Base-by-base conservation (phyloP, 805 yeast genomes). In the Soucietia sequanensis region DNA sequence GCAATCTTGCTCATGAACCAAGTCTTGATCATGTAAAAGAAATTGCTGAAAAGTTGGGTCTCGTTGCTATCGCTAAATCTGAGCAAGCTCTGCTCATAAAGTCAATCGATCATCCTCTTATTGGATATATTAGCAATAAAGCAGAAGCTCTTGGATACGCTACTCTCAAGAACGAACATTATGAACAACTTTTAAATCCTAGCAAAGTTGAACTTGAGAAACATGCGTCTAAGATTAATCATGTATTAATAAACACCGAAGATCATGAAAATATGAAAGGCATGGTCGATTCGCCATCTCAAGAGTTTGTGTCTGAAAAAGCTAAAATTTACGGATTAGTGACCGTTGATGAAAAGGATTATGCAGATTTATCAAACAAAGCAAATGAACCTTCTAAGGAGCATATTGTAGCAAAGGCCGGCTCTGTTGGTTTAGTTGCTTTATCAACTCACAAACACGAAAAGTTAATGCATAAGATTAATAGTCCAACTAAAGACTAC, bases 1-100 rank as follows among this genome's bases (percentile, higher is more conserved):
- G 43, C 11, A 41, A 40, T 12, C 30, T 44, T 16, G 56, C 55
- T 1, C 35, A 54, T 18, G 45, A 50, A 4, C 68, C 68, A 6
- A 29, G 39, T 10, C 14, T 51, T 1, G 57, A 53, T 1, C 50
- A 47, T 22, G 29, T 62, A 14, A 35, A 29, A 3, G 24, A 37
- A 6, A 48, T 43, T 15, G 64, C 63, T 3, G 38, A 35, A 7
- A 9, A 14, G 3, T 27, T 38, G 3, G 54, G 52, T 4, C 45
- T 46, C 25, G 31, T 25, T 1, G 42, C 56, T 9, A 24, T 58
- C 3, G 31, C 53, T 2, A 20, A 33, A 1, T 31, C 39, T 3
- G 57, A 54, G 2, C 42, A 34, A 20, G 30, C 36, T 1, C 13
- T 29, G 1, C 42, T 63, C 32, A 30, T 32, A 6, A 11, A 20